Conservation (phyloP, 2,329 filamentous ascomycete species). For the Aureobasidium sp. region DNA sequence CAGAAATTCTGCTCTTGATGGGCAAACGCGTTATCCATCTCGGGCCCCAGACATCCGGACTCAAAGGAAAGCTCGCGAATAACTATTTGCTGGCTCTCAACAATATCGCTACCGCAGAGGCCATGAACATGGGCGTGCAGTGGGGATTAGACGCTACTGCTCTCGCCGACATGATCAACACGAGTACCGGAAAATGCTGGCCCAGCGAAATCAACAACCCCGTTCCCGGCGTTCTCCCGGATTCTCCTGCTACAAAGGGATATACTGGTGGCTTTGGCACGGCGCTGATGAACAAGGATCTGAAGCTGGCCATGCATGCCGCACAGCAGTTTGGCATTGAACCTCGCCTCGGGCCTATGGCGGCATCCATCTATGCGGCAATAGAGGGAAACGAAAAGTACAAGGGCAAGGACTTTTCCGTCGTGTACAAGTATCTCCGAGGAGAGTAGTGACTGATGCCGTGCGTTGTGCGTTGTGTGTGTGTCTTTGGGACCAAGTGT, state of each 20-base stretch:
- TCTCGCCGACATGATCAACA: conserved; percentile 81
- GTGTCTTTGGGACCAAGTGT: too few species aligned
- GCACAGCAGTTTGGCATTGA: conserved; percentile 39
- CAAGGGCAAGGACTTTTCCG: conserved; percentile 45
- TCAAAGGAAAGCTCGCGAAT: conserved; percentile 91
- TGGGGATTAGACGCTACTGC: conserved; percentile 59
- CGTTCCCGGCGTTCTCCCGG: conserved; percentile 73
- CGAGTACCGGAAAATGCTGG: conserved; percentile 92
- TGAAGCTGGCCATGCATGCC: conserved; percentile 43
- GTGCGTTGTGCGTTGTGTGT: too few species aligned
- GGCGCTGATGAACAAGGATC: conserved; percentile 44
- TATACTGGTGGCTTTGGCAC: conserved; percentile 51
- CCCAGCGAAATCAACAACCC: conserved; percentile 94
- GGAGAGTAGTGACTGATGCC: conserved; percentile 42
- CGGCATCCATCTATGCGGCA: conserved; percentile 40
- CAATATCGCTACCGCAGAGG: conserved; percentile 68
- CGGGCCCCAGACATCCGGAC: conserved; percentile 73
- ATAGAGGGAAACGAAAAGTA: conserved; percentile 38
- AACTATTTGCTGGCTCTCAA: conserved; percentile 94
- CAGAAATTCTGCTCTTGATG: conserved; percentile 70
- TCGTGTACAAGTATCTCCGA: conserved; percentile 45
- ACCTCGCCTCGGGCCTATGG: conserved; percentile 39
- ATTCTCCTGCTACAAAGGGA: conserved; percentile 66
- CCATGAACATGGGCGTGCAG: conserved; percentile 58
- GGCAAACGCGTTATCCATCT: conserved; percentile 81